Base-by-base conservation (phyloP, 441 rosid genomes). In the Geranium incanum region DNA sequence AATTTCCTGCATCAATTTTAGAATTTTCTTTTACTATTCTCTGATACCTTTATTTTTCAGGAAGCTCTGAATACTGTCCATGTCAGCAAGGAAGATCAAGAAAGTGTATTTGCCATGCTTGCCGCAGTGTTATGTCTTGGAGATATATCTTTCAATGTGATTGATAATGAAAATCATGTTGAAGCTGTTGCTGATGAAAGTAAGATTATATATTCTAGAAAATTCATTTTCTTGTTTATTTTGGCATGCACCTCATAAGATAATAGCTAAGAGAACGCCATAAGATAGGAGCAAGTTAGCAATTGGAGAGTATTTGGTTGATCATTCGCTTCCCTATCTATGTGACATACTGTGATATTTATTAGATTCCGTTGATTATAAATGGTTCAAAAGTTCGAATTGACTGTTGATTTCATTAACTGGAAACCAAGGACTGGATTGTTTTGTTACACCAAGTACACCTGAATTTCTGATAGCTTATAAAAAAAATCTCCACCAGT, bases 91-190 rank as follows among this genome's bases (percentile, higher is more conserved):
- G 98, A 91, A 82, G 96, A 95, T 83, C 99, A 95, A 76, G 98
- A 95, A 71, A 89, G 87, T 83, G 97, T 87, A 5, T 95, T 92
- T 72, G 87, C 97, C 70, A 91, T 93, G 96, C 96, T 95, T 77
- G 87, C 99, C 74, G 97, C 98, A 45, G 98, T 95, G 15, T 68
- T 95, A 68, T 95, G 99, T 96, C 80, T 95, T 72, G 99, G 99
- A 84, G 87, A 95, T 76, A 80, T 91, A 79, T 86, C 92, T 16
- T 91, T 95, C 82, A 70, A 85, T 7, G 71, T 87, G 69, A 81
- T 89, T 79, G 98, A 95, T 85, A 93, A 86, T 81, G 99, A 95
- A 84, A 89, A 91, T 83, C 99, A 95, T 76, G 95, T 89, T 73
- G 96, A 91, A 82, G 88, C 93, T 70, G 79, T 84, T 69, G 81